These are phyloP conservation scores for Puccinia triticina DNA, from an alignment of 1,284 basidiomycete species.

Conservation along the genomic window DNA sequence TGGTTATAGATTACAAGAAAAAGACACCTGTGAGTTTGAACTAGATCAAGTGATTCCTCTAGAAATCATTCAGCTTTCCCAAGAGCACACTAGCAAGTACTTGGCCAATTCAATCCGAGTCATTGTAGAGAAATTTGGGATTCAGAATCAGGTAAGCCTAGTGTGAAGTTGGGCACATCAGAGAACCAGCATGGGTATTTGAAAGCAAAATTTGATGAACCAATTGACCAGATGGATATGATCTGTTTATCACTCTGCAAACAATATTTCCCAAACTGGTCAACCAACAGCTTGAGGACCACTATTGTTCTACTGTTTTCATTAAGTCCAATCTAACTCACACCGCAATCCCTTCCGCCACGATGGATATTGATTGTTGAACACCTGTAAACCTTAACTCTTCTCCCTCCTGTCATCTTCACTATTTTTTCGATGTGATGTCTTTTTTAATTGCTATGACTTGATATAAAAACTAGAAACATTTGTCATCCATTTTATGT, in stretches of 20 bases:
- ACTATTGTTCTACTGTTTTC: not conserved
- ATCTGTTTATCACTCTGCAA: conserved; percentile 90
- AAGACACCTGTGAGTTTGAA: no score
- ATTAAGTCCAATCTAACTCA: not conserved
- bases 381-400: not conserved
- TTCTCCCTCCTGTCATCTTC: not conserved
- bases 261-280: conserved; percentile 83
- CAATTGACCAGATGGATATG: conserved; percentile 93
- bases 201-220: conserved; percentile 90
- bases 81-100: no score
- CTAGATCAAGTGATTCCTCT: no score
- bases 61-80: no score
- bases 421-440: not conserved
- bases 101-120: no score
- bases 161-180: conserved; percentile 84
- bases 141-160: no score
- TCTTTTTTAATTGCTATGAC: not conserved
- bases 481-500: no score
- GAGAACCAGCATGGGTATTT: conserved; percentile 92
- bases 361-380: conserved; percentile 2
- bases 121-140: no score
- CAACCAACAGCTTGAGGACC: conserved; percentile 17
- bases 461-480: no score
- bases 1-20: no score
- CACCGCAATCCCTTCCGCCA: not conserved